Evolutionary conservation across 208 protist species (phyloP).

Genomic region (Sergeia podlipaevii): DNA sequence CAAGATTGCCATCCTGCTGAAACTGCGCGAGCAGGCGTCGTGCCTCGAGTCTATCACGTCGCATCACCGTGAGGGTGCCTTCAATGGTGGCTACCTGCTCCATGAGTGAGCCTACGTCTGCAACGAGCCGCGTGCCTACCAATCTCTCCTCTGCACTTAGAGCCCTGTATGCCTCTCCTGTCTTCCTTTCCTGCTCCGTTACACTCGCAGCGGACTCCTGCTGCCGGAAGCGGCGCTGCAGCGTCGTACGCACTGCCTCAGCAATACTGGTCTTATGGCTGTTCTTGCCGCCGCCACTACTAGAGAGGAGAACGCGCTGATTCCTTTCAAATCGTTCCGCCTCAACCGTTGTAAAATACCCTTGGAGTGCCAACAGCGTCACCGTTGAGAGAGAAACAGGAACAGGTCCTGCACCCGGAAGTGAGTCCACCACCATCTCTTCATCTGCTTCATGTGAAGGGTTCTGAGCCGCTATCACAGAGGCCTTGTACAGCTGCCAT

Average conservation of each 20-base stretch:
- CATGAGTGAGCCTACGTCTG: constrained; percentile 46
- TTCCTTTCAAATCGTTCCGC: too few relatives aligned
- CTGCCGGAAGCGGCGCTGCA: neutral
- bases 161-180: constrained; percentile 16
- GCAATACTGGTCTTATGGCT: too few relatives aligned
- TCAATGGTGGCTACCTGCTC: constrained; percentile 44
- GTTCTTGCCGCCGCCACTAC: too few relatives aligned
- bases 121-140: constrained; percentile 31
- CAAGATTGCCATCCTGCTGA: constrained; percentile 43
- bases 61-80: constrained; percentile 30
- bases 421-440: too few relatives aligned
- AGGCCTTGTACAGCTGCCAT: too few relatives aligned
- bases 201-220: neutral
- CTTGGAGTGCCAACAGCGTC: too few relatives aligned
- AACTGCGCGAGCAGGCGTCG: constrained; percentile 34
- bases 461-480: too few relatives aligned
- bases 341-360: too few relatives aligned
- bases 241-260: neutral
- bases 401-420: too few relatives aligned
- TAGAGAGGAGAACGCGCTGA: too few relatives aligned
- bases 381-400: too few relatives aligned
- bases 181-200: constrained; percentile 11
- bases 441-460: too few relatives aligned
- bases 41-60: constrained; percentile 38
- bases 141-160: constrained; percentile 33